Evolutionary conservation across 495 filamentous ascomycete species (phyloP).

Genomic region (Aspergillus mulundensis): DNA sequence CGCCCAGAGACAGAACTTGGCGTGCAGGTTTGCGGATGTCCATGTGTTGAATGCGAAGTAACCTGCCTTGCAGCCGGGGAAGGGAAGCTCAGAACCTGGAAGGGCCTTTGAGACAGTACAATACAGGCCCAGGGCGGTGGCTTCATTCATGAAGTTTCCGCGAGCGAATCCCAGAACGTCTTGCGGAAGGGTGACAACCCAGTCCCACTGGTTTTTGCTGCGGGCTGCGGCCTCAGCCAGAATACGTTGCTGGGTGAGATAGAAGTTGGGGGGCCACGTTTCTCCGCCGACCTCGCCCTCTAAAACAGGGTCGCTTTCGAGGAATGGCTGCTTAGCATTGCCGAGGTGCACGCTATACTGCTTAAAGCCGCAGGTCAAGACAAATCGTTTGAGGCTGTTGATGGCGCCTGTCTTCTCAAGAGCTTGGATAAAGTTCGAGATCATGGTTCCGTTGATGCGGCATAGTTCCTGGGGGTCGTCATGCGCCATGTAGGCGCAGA

Average conservation of each 20-base stretch:
- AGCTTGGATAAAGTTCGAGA: conserved; percentile 48
- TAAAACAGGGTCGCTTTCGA: conserved; percentile 42
- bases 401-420: conserved; percentile 41
- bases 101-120: conserved; percentile 46
- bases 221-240: conserved; percentile 26
- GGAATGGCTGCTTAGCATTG: conserved; percentile 39
- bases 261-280: conserved; percentile 32
- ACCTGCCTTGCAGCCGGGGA: conserved; percentile 44
- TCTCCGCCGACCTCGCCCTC: conserved; percentile 16
- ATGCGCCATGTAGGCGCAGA: conserved; percentile 45
- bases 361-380: conserved; percentile 52
- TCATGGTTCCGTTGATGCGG: conserved; percentile 42
- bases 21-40: conserved; percentile 48
- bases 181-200: conserved; percentile 51
- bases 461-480: conserved; percentile 40
- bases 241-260: conserved; percentile 43
- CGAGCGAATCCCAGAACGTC: conserved; percentile 45
- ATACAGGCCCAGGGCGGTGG: conserved; percentile 47
- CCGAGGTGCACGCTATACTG: conserved; percentile 56
- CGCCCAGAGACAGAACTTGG: conserved; percentile 52
- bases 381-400: conserved; percentile 43
- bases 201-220: conserved; percentile 29
- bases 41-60: conserved; percentile 50
- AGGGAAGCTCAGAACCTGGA: conserved; percentile 38
- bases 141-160: conserved; percentile 57